Percentiles rank a stretch among this genome's conserved stretches.
Conservation (phyloP, 768 basidiomycete species). For the Kwoniella sp. region DNA sequence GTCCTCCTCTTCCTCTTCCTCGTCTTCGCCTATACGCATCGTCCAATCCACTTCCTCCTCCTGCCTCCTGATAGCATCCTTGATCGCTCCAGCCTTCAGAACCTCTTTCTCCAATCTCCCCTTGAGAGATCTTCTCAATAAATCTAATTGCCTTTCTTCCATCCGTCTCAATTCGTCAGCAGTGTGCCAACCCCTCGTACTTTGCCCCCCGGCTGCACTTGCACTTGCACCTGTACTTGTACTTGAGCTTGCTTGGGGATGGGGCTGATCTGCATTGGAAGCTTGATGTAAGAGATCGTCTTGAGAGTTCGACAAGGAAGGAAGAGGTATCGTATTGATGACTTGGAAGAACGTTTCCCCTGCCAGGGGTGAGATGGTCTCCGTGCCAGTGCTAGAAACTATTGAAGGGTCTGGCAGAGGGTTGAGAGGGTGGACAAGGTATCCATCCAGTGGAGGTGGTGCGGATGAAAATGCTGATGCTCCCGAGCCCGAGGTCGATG, state of each 20-base stretch:
- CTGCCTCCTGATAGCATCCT: slow-evolving; percentile 26
- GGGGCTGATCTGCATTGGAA: not conserved
- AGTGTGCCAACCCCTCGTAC: slow-evolving; percentile 9
- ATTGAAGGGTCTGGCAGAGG: slow-evolving; percentile 27
- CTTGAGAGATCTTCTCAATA: slow-evolving; percentile 15
- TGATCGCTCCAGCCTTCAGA: slow-evolving; percentile 12
- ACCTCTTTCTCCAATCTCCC: slow-evolving; percentile 23
- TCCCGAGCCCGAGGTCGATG: not conserved
- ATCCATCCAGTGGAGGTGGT: slow-evolving; percentile 8
- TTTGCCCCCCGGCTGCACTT: not conserved
- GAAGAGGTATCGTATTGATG: slow-evolving; percentile 35
- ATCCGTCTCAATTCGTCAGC: slow-evolving; percentile 24
- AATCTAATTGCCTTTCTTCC: slow-evolving; percentile 21
- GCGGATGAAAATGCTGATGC: not conserved
- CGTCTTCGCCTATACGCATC: slow-evolving; percentile 30
- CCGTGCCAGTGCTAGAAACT: not conserved
- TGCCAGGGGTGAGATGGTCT: slow-evolving; percentile 19
- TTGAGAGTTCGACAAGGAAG: slow-evolving; percentile 3
- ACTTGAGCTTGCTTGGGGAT: not conserved
- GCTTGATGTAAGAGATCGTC: not conserved
- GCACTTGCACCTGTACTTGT: too few species aligned
- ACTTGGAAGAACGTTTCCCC: slow-evolving; percentile 44
- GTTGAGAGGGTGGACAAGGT: slow-evolving; percentile 44
- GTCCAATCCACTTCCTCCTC: slow-evolving; percentile 34
- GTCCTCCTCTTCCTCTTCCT: slow-evolving; percentile 26